phyloP scores from a whole-genome alignment of 345 rosid genomes.

The Garcia nutans region DNA sequence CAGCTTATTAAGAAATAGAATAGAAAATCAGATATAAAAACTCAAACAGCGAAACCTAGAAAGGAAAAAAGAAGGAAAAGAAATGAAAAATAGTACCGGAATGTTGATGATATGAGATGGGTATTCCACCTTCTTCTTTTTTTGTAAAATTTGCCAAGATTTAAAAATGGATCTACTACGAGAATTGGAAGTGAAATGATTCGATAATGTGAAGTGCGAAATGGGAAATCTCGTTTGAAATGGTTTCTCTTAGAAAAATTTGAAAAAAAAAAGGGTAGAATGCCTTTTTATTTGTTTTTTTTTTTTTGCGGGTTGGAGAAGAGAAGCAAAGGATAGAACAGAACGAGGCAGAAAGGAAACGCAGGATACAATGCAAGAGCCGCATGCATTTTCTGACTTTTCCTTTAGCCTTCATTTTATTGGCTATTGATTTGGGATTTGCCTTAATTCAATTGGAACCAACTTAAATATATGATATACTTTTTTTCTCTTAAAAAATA shows the following conservation, averaged over 20 bases:
- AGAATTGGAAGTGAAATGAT: not conserved
- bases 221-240: too few relatives aligned
- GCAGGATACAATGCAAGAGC: too few relatives aligned
- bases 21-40: not conserved
- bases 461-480: too few relatives aligned
- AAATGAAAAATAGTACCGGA: not conserved
- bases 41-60: not conserved
- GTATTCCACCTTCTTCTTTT: not conserved
- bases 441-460: too few relatives aligned
- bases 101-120: constrained; percentile 6
- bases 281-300: not conserved
- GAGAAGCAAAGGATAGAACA: not conserved
- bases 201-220: not conserved
- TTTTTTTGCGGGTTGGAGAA: not conserved
- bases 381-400: constrained; percentile 1
- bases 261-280: not conserved
- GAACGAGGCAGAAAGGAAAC: not conserved
- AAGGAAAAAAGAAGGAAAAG: not conserved
- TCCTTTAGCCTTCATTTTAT: not conserved
- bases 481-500: too few relatives aligned
- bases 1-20: not conserved
- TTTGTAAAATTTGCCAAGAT: not conserved
- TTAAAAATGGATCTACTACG: not conserved
- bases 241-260: not conserved
- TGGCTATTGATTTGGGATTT: too few relatives aligned